Evolutionary conservation across 2,329 filamentous ascomycete genomes (phyloP).

Genomic region (Aspergillus novofumigatus): DNA sequence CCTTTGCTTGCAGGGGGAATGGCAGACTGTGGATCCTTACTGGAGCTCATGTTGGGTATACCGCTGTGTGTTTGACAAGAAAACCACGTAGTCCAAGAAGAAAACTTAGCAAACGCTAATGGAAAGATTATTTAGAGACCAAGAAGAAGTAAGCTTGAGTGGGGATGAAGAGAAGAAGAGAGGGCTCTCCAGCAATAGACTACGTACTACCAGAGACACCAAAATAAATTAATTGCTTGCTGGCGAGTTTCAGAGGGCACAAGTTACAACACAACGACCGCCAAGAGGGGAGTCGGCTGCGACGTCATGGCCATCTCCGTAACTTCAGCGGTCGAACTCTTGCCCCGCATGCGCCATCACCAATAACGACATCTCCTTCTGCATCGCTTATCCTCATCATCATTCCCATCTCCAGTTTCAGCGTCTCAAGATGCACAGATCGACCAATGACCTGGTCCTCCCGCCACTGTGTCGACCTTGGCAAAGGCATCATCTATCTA

Average conservation of each 20-base stretch:
- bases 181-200: too few relatives aligned
- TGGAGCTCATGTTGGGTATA: conserved; percentile 23
- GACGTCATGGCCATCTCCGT: conserved; percentile 1
- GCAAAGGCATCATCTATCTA: not conserved
- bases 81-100: not conserved
- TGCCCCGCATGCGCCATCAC: not conserved
- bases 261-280: too few relatives aligned
- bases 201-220: not conserved
- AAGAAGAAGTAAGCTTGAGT: conserved; percentile 1
- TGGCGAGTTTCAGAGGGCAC: not conserved
- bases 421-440: not conserved
- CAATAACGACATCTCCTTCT: not conserved
- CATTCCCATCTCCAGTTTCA: not conserved
- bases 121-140: conserved; percentile 4
- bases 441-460: not conserved
- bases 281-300: not conserved
- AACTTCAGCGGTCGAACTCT: not conserved
- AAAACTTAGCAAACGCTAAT: not conserved
- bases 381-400: not conserved
- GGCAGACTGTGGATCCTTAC: conserved; percentile 38
- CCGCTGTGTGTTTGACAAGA: not conserved
- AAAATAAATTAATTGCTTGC: not conserved
- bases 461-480: not conserved
- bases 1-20: conserved; percentile 42
- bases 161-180: not conserved